Conservation (phyloP, 2,329 filamentous ascomycete species). For the Ophioceras dolichostomum region DNA sequence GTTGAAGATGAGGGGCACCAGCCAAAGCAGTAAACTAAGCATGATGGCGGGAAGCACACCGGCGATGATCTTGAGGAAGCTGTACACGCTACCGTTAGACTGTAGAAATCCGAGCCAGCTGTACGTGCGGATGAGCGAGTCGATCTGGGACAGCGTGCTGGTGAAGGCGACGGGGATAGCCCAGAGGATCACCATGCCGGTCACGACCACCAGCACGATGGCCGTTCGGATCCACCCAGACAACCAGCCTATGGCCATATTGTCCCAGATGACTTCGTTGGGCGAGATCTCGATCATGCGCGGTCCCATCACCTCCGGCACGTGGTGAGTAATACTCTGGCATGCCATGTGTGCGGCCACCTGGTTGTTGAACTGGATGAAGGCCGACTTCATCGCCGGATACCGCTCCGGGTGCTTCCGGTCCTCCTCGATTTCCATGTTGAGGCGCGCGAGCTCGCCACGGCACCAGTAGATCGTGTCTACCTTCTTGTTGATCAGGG, state of each 20-base stretch:
- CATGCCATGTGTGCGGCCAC: constrained; percentile 97
- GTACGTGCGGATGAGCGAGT: constrained; percentile 49
- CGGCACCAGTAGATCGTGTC: constrained; percentile 92
- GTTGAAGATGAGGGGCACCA: constrained; percentile 70
- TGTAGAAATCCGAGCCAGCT: constrained; percentile 61
- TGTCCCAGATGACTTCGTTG: constrained; percentile 89
- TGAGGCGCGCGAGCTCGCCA: constrained; percentile 73
- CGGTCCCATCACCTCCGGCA: constrained; percentile 88
- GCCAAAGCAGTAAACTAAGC: constrained; percentile 63
- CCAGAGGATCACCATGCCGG: constrained; percentile 76
- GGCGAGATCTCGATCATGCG: constrained; percentile 89
- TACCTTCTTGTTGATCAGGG: constrained; percentile 75
- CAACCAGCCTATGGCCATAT: constrained; percentile 95
- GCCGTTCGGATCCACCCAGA: constrained; percentile 64
- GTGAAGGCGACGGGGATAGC: constrained; percentile 85
- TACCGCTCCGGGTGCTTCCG: constrained; percentile 78
- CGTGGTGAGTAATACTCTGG: constrained; percentile 79
- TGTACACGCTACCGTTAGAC: constrained; percentile 44
- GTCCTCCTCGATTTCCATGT: constrained; percentile 83
- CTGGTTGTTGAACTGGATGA: constrained; percentile 97
- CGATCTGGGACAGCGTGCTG: constrained; percentile 67
- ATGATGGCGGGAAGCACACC: constrained; percentile 77
- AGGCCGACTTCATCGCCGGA: constrained; percentile 89
- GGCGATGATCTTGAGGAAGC: constrained; percentile 52
- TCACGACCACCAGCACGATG: constrained; percentile 51